Evolutionary conservation across 345 rosid genomes (phyloP), one percentile per base, ranked within the genome.

Genomic region (Eucalyptus regnans): DNA sequence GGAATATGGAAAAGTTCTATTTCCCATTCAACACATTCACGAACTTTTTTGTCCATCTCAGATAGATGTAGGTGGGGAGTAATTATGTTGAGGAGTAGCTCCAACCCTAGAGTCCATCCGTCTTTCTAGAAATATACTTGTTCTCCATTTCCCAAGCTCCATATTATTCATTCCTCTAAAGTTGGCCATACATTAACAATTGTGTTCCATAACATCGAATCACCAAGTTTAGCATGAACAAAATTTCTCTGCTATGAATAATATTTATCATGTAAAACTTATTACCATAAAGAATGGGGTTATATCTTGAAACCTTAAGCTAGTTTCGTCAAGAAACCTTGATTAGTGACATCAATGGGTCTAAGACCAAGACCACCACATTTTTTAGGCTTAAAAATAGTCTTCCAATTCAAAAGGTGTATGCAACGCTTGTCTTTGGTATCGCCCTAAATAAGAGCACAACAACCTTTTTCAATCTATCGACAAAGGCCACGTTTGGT

Each of bases 401-500:
- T 52, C 5, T 18, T 52, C 25, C 58, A 20, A 52, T 52, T 52
- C 25, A 18, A 52, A 52, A 52, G 1, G 2, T 52, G 25, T 17
- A 51, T 52, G 23, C 0, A 1, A 52, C 2, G 2, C 25, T 52
- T 52, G 10, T 1, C 2, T 52, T 52, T 52, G 58, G 25, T 52
- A 52, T 52, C 0, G 0, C 58, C 25, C 58, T 4, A 52, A 52
- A 18, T 52, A 52, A 18, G 10, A 52, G 0, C 10, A 18, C 0
- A 5, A 2, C 5, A 18, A 52, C 58, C 0, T 52, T 58, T 52
- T 52, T 20, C 25, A 52, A 52, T 52, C 10, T 52, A 52, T 7
- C 5, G 0, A 20, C 58, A 52, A 52, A 52, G 0, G 5, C 58
- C 5, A 0, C 1, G 2, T 58, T 58, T 58, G n/a, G 14, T 58